Evolutionary conservation across 1,284 basidiomycete species (phyloP).

Genomic region (Trichosporon ovoides): DNA sequence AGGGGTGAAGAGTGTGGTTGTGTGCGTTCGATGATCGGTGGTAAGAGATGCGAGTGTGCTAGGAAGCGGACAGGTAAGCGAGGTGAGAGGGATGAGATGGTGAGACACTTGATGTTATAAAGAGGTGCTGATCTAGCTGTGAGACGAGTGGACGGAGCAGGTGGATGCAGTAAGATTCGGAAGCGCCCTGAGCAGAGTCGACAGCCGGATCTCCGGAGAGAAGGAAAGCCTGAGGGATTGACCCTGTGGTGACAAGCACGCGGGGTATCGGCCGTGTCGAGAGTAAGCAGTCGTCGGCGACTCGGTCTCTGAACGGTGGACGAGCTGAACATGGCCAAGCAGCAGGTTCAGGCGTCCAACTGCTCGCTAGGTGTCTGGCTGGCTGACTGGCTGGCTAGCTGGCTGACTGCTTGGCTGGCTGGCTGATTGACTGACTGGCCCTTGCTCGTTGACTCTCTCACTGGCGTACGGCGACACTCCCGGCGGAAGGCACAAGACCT

Average conservation of each 20-base stretch:
- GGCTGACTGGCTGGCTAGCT: too few species aligned
- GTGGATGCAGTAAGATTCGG: not conserved
- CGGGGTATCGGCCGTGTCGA: conserved; percentile 6
- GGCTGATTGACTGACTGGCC: too few species aligned
- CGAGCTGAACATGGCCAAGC: not conserved
- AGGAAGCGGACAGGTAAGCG: not conserved
- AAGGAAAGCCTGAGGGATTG: not conserved
- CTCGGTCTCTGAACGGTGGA: not conserved
- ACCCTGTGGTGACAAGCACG: conserved; percentile 2
- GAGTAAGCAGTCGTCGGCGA: not conserved
- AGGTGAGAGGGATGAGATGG: not conserved
- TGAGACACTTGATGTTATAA: too few species aligned
- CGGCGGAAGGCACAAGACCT: too few species aligned
- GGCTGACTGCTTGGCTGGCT: too few species aligned
- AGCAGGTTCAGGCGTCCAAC: not conserved
- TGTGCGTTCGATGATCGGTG: too few species aligned
- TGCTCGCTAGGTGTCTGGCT: too few species aligned
- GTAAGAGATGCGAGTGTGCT: too few species aligned
- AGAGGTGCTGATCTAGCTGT: not conserved
- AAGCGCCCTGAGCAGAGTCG: not conserved
- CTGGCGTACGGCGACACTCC: too few species aligned
- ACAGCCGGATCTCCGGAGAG: conserved; percentile 1
- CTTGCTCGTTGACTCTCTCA: too few species aligned
- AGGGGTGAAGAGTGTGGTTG: not conserved
- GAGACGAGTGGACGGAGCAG: not conserved